These are phyloP conservation scores for Glebionis coronaria DNA, from an alignment of 129 eudicot genomes.

Conservation along the genomic window DNA sequence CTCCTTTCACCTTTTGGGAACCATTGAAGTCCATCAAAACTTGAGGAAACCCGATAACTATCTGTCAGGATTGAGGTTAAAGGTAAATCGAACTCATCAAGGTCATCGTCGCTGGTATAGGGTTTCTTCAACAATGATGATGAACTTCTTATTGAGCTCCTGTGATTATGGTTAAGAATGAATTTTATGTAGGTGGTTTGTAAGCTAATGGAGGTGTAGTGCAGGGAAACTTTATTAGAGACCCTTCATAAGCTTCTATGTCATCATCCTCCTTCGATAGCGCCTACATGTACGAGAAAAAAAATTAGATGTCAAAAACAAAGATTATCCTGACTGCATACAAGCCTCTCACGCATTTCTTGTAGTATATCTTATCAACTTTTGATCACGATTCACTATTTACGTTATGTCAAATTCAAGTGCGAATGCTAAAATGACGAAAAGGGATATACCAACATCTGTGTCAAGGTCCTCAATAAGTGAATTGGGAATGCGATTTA, in stretches of 20 bases:
- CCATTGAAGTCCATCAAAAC: slow-evolving; percentile 15
- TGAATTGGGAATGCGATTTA: slow-evolving; percentile 48
- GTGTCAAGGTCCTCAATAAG: slow-evolving; percentile 56
- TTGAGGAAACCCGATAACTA: slow-evolving; percentile 10
- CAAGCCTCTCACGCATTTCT: background rate
- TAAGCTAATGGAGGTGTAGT: slow-evolving; percentile 51
- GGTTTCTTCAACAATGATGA: slow-evolving; percentile 69
- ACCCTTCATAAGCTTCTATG: slow-evolving; percentile 32
- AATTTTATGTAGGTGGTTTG: slow-evolving; percentile 61
- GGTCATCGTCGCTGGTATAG: slow-evolving; percentile 83
- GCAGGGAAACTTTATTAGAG: slow-evolving; percentile 52
- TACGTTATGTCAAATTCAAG: background rate
- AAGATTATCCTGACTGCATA: background rate
- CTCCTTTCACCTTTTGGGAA: slow-evolving; percentile 54
- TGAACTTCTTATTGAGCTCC: slow-evolving; percentile 45
- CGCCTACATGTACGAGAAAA: background rate
- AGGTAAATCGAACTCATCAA: slow-evolving; percentile 73
- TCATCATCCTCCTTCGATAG: slow-evolving; percentile 37
- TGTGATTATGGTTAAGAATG: slow-evolving; percentile 43
- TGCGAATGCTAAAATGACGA: background rate
- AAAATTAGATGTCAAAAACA: background rate
- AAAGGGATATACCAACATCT: slow-evolving; percentile 52
- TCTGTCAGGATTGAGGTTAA: slow-evolving; percentile 56
- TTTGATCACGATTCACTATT: background rate
- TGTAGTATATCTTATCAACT: background rate